phyloP scores from a whole-genome alignment of 2,329 filamentous ascomycete species.

The Corniculantispora saksenae region DNA sequence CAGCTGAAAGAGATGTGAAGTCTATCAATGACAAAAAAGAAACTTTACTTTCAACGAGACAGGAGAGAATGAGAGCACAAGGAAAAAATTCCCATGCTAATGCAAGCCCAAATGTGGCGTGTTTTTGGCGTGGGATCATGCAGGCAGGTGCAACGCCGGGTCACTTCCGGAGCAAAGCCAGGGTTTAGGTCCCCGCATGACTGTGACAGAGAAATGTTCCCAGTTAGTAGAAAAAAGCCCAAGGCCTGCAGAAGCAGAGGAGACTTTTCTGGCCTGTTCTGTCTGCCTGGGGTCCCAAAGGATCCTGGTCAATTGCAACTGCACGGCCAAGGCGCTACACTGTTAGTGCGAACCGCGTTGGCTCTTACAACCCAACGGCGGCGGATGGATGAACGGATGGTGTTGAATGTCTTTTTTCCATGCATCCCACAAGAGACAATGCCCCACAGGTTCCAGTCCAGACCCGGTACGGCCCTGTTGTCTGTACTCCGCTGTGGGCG shows the following conservation, averaged over 20 bases:
- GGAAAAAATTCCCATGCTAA: neutral
- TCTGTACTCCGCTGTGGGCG: neutral
- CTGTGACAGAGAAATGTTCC: neutral
- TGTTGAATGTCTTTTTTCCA: too few relatives aligned
- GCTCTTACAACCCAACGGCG: neutral
- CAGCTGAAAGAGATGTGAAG: neutral
- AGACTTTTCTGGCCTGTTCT: neutral
- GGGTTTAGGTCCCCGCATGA: neutral
- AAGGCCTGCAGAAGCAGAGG: neutral
- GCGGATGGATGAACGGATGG: neutral
- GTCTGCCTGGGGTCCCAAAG: neutral
- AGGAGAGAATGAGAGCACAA: neutral
- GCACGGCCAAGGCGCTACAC: too few relatives aligned
- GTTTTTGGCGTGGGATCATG: neutral
- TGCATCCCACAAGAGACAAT: neutral
- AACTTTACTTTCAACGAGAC: neutral
- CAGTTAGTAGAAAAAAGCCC: neutral
- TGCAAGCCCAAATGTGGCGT: conserved; percentile 5
- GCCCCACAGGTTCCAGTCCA: neutral
- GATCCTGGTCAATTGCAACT: neutral
- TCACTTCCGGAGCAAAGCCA: conserved; percentile 7
- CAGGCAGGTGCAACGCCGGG: neutral
- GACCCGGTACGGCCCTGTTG: neutral
- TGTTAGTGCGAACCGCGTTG: too few relatives aligned
- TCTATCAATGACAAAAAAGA: neutral